A percentile compares a stretch with the other conserved stretches of the same genome.
phyloP scores from a whole-genome alignment of 2,329 filamentous ascomycete genomes.

The Paecilomyces variotii region DNA sequence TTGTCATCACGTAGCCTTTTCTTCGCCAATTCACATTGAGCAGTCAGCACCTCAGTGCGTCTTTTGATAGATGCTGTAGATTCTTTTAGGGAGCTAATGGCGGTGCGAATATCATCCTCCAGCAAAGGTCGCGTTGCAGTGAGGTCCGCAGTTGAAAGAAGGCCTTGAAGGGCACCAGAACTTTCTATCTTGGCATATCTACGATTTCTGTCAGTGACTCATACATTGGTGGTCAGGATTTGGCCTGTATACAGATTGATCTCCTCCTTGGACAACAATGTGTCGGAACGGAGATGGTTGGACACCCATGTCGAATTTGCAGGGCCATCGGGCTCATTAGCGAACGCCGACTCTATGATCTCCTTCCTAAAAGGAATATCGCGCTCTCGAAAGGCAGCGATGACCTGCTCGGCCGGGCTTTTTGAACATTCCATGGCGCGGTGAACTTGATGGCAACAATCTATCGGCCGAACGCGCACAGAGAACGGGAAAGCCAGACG shows the following conservation, averaged over 20 bases:
- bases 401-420: slow-evolving; percentile 7
- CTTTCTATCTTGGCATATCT: slow-evolving; percentile 29
- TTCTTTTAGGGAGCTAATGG: slow-evolving; percentile 27
- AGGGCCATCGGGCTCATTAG: slow-evolving; percentile 9
- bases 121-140: slow-evolving; percentile 28
- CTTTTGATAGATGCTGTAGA: slow-evolving; percentile 27
- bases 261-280: slow-evolving; percentile 34
- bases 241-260: slow-evolving; percentile 22
- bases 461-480: background rate
- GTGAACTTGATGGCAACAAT: background rate
- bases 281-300: slow-evolving; percentile 23
- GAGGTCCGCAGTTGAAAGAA: slow-evolving; percentile 20
- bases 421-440: background rate
- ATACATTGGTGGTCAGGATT: background rate
- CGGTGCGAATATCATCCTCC: slow-evolving; percentile 29
- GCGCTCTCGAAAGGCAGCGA: slow-evolving; percentile 22
- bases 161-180: slow-evolving; percentile 19
- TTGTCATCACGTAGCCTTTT: slow-evolving; percentile 16
- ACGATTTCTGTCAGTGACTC: background rate
- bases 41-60: slow-evolving; percentile 23
- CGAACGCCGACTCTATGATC: slow-evolving; percentile 20
- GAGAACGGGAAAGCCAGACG: background rate
- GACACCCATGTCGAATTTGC: slow-evolving; percentile 23
- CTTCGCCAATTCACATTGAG: slow-evolving; percentile 24
- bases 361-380: slow-evolving; percentile 20